Conservation (phyloP, 2,329 filamentous ascomycete species). For the Sarocladiaceae sp. region DNA sequence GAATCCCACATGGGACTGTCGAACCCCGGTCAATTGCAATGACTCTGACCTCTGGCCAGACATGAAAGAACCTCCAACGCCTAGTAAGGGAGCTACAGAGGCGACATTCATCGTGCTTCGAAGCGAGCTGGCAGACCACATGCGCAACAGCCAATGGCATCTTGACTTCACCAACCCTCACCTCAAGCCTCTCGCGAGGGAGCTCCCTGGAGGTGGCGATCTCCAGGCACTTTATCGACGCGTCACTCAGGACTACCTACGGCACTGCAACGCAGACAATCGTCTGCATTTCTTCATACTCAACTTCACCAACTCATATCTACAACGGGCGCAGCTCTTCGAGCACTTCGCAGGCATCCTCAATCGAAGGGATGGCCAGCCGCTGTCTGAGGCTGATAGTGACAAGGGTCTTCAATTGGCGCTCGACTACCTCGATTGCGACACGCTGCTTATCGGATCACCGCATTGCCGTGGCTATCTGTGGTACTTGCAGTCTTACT, state of each 20-base stretch:
- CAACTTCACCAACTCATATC: constrained; percentile 30
- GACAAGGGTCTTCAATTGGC: constrained; percentile 26
- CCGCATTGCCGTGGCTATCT: constrained; percentile 26
- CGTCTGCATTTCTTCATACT: constrained; percentile 37
- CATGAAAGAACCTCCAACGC: constrained; percentile 28
- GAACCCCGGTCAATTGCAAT: constrained; percentile 37
- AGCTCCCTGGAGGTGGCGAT: constrained; percentile 18
- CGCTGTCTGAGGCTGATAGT: constrained; percentile 23
- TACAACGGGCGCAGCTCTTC: constrained; percentile 47
- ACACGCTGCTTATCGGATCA: constrained; percentile 27
- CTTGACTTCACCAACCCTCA: constrained; percentile 30
- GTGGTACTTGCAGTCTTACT: constrained; percentile 33
- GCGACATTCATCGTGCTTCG: constrained; percentile 37
- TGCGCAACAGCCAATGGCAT: constrained; percentile 28
- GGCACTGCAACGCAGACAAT: constrained; percentile 31
- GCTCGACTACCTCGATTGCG: constrained; percentile 30
- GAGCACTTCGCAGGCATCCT: constrained; percentile 36
- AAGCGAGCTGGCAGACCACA: constrained; percentile 33
- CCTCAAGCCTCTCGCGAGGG: constrained; percentile 22
- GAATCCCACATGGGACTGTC: constrained; percentile 36
- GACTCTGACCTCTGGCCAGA: constrained; percentile 41
- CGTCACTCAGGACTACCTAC: constrained; percentile 44
- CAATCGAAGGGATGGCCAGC: constrained; percentile 13
- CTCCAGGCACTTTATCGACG: constrained; percentile 31
- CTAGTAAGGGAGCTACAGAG: constrained; percentile 29